Evolutionary conservation across 2,329 filamentous ascomycete genomes (phyloP).

Genomic region (Fusarium palustre): DNA sequence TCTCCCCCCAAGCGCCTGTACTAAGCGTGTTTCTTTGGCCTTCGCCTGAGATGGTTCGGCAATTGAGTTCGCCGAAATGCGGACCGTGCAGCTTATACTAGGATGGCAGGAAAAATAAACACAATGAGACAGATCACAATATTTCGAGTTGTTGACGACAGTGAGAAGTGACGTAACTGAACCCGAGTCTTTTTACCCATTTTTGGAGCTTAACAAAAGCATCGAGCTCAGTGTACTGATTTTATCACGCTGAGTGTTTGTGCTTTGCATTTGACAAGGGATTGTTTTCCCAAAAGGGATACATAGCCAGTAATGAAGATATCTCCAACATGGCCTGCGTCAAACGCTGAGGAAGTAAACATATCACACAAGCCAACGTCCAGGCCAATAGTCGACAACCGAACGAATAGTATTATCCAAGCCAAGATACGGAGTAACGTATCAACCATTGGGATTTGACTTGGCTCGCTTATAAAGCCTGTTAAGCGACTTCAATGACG

Average conservation of each 20-base stretch:
- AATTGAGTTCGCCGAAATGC: conserved; percentile 36
- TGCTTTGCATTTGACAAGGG: background rate
- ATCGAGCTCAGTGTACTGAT: background rate
- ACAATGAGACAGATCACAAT: conserved; percentile 27
- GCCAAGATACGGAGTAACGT: background rate
- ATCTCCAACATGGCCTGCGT: background rate
- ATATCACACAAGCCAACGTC: background rate
- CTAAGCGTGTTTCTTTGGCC: conserved; percentile 65
- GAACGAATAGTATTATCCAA: background rate
- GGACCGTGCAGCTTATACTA: conserved; percentile 35
- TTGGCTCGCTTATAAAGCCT: conserved; percentile 6
- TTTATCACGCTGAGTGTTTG: background rate
- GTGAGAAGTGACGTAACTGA: background rate
- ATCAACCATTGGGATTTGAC: background rate
- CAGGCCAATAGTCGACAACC: background rate
- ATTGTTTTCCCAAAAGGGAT: too few relatives aligned
- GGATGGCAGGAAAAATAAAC: conserved; percentile 38
- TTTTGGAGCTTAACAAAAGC: background rate
- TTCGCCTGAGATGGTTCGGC: conserved; percentile 40
- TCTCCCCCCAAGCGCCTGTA: conserved; percentile 98
- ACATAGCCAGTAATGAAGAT: background rate
- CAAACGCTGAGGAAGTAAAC: background rate
- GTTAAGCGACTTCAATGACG: conserved; percentile 25
- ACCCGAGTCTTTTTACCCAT: background rate
- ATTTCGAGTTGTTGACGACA: background rate